Base-by-base conservation (phyloP, 164 flowering plant genomes). In the Nymphaea thermarum region DNA sequence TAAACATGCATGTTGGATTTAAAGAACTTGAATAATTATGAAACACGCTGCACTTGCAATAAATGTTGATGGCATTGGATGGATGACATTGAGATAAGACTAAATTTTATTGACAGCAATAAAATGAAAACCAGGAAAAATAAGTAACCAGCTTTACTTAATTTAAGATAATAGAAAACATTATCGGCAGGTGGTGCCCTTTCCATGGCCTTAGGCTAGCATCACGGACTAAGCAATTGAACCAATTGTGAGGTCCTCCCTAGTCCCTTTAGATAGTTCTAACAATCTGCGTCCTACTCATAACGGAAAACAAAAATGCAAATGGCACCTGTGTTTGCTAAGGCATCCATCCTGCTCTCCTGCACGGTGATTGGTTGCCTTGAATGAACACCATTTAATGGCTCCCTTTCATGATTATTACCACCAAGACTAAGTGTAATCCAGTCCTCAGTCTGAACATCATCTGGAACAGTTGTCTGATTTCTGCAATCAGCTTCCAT, bases 361-460 rank as follows among this genome's bases (percentile, higher is more conserved):
- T 75, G 76, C 16, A 87, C 63, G 43, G 81, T 72, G 43, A 78
- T 18, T 64, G 81, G 86, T 65, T 83, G 80, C 66, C 79, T 75
- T 11, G 81, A 66, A 73, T 70, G 77, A 44, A 78, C 71, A 44
- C 82, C 86, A 81, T 78, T 84, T 65, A 72, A 70, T 61, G 79
- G 62, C 45, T 76, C 66, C 44, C 81, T 86, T 67, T 70, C 74
- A 63, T 81, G 84, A 71, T 67, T 72, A 14, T 79, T 78, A 66
- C 76, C 93, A 59, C 99, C 99, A 73, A 92, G 89, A 73, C 88
- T 79, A 44, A 95, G 93, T 69, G 99, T 92, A 64, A 90, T 88
- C 96, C 96, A 95, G 74, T 95, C 96, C 65, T 90, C 96, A 45
- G 77, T 68, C 16, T 72, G 83, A 53, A 81, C 65, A 68, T 84